Conservation (phyloP, 208 protist species). For the Trypanosoma theileri region DNA sequence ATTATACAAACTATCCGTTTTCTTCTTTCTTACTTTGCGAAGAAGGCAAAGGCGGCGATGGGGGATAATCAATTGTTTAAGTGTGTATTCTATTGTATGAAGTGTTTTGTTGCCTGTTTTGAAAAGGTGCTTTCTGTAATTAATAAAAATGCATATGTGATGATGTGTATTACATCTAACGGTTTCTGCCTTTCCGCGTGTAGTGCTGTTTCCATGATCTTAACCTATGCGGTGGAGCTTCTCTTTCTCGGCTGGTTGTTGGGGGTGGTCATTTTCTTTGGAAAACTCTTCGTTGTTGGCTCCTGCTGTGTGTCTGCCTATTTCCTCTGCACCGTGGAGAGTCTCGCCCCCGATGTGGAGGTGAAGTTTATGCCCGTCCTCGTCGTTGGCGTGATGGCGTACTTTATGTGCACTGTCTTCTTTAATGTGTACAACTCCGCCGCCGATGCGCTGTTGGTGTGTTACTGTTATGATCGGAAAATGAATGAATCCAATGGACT, state of each 20-base stretch:
- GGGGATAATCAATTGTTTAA: constrained; percentile 18
- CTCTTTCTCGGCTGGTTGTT: constrained; percentile 33
- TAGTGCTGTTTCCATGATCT: constrained; percentile 56
- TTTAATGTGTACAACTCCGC: constrained; percentile 61
- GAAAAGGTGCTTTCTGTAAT: constrained; percentile 86
- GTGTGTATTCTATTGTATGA: constrained; percentile 42
- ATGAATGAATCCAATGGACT: constrained; percentile 24
- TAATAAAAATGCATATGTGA: constrained; percentile 90
- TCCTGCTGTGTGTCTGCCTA: constrained; percentile 28
- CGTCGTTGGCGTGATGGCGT: constrained; percentile 46
- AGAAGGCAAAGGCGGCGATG: constrained; percentile 22
- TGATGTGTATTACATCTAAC: constrained; percentile 74
- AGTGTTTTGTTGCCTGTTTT: constrained; percentile 68
- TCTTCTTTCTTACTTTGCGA: constrained; percentile 44
- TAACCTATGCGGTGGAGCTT: constrained; percentile 32
- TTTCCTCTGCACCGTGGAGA: constrained; percentile 21
- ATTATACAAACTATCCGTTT: constrained; percentile 70
- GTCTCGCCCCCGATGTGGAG: constrained; percentile 22
- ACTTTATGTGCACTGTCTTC: constrained; percentile 43
- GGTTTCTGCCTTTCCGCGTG: constrained; percentile 70
- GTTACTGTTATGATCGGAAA: constrained; percentile 62
- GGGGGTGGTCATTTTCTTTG: constrained; percentile 43
- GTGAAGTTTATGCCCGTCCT: constrained; percentile 31
- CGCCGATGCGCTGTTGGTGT: constrained; percentile 57
- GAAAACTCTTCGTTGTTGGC: constrained; percentile 45